Base-by-base conservation (phyloP, 371 early-diverging fungal genomes). In the Choanephora cucurbitarum region DNA sequence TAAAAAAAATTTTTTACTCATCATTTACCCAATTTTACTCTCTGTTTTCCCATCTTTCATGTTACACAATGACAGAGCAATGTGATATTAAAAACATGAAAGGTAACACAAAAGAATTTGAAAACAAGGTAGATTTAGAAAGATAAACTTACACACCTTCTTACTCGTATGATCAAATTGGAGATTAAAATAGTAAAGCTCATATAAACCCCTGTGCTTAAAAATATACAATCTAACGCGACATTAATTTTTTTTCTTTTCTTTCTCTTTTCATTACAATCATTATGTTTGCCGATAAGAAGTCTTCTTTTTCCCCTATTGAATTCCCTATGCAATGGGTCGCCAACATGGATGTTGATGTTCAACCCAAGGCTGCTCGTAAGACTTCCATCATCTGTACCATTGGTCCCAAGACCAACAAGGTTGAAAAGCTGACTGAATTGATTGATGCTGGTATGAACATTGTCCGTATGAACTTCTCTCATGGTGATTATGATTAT, bases 381-480 rank as follows among this genome's bases (percentile, higher is more conserved):
- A 91, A 90, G 74, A 87, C 89, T 31, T 86, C 89, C 43, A 90
- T 92, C 54, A 91, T 92, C 67, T 88, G 92, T 72, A 92, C 92
- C 47, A 89, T 92, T 59, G 90, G 89, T 31, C 91, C 91, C 56
- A 87, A 82, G 64, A 88, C 91, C 33, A 88, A 90, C 80, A 79
- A 64, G 3, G 89, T 90, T 39, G 93, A 93, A 58, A 85, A 83
- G 82, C 82, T 95, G 44, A 84, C 85, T 37, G 85, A 90, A 64
- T 81, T 95, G 62, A 85, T 91, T 68, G 80, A 88, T 60, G 89
- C 90, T 7, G 99, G 99, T 48, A 90, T 98, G 91, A 94, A 91
- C 71, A 89, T 99, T 55, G 91, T 91, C 43, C 90, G 99, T 62
- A 89, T 90, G 88, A 95, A 95, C 85, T 95, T 95, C 54, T 93